Evolutionary conservation across 2,329 filamentous ascomycete genomes (phyloP).

Genomic region (Cladosporium velox): DNA sequence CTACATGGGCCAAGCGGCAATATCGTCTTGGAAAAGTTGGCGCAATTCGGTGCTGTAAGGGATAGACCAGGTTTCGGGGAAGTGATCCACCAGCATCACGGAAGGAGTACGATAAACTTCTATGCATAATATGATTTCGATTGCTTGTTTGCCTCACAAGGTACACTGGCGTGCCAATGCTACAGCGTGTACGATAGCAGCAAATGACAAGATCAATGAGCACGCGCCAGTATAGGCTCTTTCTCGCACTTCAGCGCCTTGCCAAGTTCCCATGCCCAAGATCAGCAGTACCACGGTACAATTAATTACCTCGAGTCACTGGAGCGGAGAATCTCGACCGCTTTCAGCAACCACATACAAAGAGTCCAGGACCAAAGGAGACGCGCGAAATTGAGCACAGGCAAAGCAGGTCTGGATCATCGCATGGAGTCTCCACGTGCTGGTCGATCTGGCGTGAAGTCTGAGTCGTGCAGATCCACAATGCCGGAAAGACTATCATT

Average conservation of each 20-base stretch:
- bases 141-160: not conserved
- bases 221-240: not conserved
- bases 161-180: not conserved
- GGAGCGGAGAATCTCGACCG: not conserved
- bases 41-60: not conserved
- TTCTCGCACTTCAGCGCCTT: not conserved
- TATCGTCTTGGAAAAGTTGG: not conserved
- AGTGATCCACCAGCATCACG: not conserved
- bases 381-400: not conserved
- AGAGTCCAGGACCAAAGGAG: not conserved
- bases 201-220: not conserved
- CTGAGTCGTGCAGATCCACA: conserved; percentile 12
- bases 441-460: not conserved
- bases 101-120: not conserved
- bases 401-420: not conserved
- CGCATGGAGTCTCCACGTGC: not conserved
- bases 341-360: not conserved
- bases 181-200: not conserved
- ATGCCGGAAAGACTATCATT: not conserved
- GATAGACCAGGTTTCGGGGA: not conserved
- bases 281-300: not conserved
- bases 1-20: no score
- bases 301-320: not conserved
- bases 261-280: not conserved
- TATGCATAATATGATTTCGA: not conserved